A percentile compares a stretch with the other conserved stretches of the same genome.
Evolutionary conservation across 1,139 yeast species (phyloP).

Genomic region (Saccharomycopsis phalli): DNA sequence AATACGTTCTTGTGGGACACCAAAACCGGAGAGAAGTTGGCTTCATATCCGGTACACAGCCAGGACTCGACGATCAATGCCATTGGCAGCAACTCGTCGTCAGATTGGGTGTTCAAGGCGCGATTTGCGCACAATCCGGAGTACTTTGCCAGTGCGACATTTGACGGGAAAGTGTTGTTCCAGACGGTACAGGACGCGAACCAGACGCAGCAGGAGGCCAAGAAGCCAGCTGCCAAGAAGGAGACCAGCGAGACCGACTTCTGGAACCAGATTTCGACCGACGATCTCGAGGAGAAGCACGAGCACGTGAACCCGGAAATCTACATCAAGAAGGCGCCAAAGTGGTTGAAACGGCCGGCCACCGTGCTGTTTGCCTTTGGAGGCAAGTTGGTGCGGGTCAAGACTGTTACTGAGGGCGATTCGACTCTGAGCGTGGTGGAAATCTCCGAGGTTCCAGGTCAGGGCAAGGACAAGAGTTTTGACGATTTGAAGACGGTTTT

Average conservation of each 20-base stretch:
- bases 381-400: constrained; percentile 66
- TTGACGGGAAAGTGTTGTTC: constrained; percentile 76
- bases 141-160: constrained; percentile 85
- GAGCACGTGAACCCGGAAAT: constrained; percentile 41
- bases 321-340: constrained; percentile 75
- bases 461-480: constrained; percentile 42
- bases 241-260: constrained; percentile 65
- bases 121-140: constrained; percentile 84
- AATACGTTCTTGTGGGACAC: constrained; percentile 90
- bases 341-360: constrained; percentile 74
- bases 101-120: constrained; percentile 90
- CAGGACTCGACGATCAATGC: constrained; percentile 18
- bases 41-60: constrained; percentile 56
- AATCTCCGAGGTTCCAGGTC: constrained; percentile 45
- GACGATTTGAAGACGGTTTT: constrained; percentile 49
- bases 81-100: constrained; percentile 39
- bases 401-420: constrained; percentile 23
- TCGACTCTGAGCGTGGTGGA: constrained; percentile 38
- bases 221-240: constrained; percentile 42
- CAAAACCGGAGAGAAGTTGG: constrained; percentile 54
- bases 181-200: constrained; percentile 76
- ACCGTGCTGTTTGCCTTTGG: constrained; percentile 89
- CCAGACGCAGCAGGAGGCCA: constrained; percentile 14
- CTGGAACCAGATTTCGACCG: constrained; percentile 71
- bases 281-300: constrained; percentile 29